Conservation (phyloP, 345 rosid genomes). For the Bretschneidera sinensis region DNA sequence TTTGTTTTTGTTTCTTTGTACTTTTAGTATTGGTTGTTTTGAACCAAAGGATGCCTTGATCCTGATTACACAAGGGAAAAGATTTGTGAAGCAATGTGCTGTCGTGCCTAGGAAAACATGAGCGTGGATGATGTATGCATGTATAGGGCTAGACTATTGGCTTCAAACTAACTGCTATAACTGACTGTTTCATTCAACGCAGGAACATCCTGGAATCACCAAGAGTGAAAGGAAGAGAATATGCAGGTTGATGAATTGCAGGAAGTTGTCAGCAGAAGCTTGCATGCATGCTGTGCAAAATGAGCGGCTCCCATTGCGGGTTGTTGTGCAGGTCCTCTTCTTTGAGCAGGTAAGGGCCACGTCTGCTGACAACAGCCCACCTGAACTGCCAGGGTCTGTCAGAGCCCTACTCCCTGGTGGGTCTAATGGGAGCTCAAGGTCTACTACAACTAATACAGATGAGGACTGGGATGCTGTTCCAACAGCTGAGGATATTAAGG, state of each 20-base stretch:
- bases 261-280: constrained; percentile 72
- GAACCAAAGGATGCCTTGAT: too few species aligned
- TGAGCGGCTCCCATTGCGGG: constrained; percentile 76
- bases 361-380: constrained; percentile 49
- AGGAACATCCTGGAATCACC: constrained; percentile 58
- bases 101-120: too few species aligned
- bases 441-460: constrained; percentile 72
- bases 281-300: constrained; percentile 85
- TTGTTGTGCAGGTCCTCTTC: constrained; percentile 86
- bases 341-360: constrained; percentile 71
- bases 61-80: too few species aligned
- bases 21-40: too few species aligned
- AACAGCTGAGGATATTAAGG: constrained; percentile 50
- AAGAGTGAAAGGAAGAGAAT: constrained; percentile 69
- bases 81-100: too few species aligned
- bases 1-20: too few species aligned
- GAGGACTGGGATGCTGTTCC: constrained; percentile 90
- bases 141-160: background rate
- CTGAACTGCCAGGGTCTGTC: constrained; percentile 50
- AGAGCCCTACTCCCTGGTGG: constrained; percentile 46
- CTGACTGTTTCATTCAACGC: background rate
- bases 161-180: background rate
- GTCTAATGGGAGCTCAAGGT: constrained; percentile 81
- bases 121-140: background rate
- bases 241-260: constrained; percentile 71